Evolutionary conservation across 2,329 filamentous ascomycete genomes (phyloP).

Genomic region (Arachnomyces sp.): DNA sequence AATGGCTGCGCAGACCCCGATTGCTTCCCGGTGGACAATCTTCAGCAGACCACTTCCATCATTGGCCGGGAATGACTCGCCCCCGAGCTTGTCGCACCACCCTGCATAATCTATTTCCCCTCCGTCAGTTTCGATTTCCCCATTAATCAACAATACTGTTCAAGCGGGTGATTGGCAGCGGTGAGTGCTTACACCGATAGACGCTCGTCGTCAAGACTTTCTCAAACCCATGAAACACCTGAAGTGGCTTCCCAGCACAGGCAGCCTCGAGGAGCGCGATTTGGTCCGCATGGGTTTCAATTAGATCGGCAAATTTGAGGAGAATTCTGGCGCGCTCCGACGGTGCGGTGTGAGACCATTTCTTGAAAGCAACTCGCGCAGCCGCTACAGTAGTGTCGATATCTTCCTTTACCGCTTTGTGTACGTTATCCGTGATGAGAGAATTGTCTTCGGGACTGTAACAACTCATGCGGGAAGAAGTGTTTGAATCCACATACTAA

Average conservation of each 20-base stretch:
- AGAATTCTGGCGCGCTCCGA: constrained; percentile 15
- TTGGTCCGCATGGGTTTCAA: constrained; percentile 21
- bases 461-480: too few species aligned
- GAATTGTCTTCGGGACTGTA: too few species aligned
- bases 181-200: too few species aligned
- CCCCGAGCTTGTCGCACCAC: constrained; percentile 24
- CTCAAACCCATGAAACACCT: too few species aligned
- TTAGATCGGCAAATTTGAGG: constrained; percentile 20
- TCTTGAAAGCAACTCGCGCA: constrained; percentile 10
- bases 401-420: constrained; percentile 18
- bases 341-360: constrained; percentile 18
- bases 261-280: constrained; percentile 20
- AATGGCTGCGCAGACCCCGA: constrained; percentile 24
- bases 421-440: too few species aligned
- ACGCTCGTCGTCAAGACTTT: too few species aligned
- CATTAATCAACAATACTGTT: too few species aligned
- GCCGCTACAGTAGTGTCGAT: constrained; percentile 19
- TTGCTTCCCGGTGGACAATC: constrained; percentile 20
- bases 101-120: constrained; percentile 23
- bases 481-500: too few species aligned
- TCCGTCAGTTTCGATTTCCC: constrained; percentile 17
- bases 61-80: constrained; percentile 18
- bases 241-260: constrained; percentile 19
- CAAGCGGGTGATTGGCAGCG: too few species aligned
- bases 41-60: constrained; percentile 17